Base-by-base conservation (phyloP, 1,139 yeast genomes). In the Yamadazyma epiphylla region DNA sequence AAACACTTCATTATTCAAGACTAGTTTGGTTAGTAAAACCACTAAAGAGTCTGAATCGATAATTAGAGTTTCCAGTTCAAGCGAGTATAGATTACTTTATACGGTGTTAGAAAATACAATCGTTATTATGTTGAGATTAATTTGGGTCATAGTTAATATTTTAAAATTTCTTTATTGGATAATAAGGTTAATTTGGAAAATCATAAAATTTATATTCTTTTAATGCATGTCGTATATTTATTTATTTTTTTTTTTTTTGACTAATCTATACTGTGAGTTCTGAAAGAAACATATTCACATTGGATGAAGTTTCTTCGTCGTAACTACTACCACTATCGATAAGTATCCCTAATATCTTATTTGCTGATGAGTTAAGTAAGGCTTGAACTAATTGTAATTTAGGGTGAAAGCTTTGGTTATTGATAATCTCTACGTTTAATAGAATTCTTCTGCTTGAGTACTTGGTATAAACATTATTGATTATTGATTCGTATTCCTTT, bases 61-160 rank as follows among this genome's bases (percentile, higher is more conserved):
- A 31, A 24, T 42, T 5, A 27, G 31, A 13, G 30, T 38, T 11
- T 29, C 31, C 8, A 34, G 32, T 1, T 27, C 38, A 7, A 37
- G 41, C 2, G 33, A 39, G 21, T 30, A 42, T 26, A 58, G 51
- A 34, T 29, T 63, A 5, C 38, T 73, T 13, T 78, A 77, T 45
- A 54, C 56, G 15, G 37, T 49, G 13, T 45, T 67, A 32, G 74
- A 67, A 30, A 67, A 65, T 41, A 26, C 43, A n/a, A 80, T 87
- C 31, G 80, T 84, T n/a, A 42, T 76, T 2, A 27, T 75, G 4
- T 64, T 87, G 43, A 77, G 94, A 73, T 42, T 72, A 4, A 64
- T 80, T 11, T 87, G 95, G 95, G 64, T 80, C 5, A 54, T 77
- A 7, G 88, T 80, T 21, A 78, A 75, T 31, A 45, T 76, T n/a